Evolutionary conservation across 768 basidiomycete genomes (phyloP), one percentile per base, ranked within the genome.

Genomic region (Boletus sensibilis): DNA sequence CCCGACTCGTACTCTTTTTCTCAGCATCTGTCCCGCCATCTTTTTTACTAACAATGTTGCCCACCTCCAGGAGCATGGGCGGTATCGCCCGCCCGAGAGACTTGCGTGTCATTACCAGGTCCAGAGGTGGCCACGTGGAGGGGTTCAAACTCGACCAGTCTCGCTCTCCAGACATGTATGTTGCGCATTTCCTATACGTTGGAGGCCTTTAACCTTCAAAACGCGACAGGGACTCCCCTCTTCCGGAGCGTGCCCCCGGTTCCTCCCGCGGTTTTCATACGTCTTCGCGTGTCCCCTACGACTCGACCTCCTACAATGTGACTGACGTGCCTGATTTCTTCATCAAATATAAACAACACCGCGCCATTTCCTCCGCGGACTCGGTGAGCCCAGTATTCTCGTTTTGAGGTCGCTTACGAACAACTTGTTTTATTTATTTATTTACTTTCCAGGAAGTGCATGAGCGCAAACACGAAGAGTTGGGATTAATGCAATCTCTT

Each of bases 71-170:
- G 16, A 74, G 67, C 50, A 68, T 73, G 64, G 68, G 73, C 1
- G 78, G 78, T 42, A 71, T 76, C 62, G 69, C 78, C 5, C 71
- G 74, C 34, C 76, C 78, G 0, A 60, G 53, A 10, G 72, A 74
- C 41, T 47, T 81, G 20, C 73, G 73, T 8, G 52, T 59, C n/a
- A 51, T 74, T 16, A 67, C 75, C 53, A 76, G 72, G 72, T 75
- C 72, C 41, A 64, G 66, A 11, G 75, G 75, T 20, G 73, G 74
- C 9, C 51, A 60, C 5, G 73, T 76, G 55, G 47, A 69, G 16
- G 55, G 58, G 12, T 37, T 54, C 4, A 71, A 64, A 55, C 21
- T 47, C 12, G 71, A 75, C 54, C 73, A 74, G 46, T 48, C 64
- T 8, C 74, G 74, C 21, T 52, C 64, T 0, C 44, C 67, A 3